phyloP scores from a whole-genome alignment of 2,329 filamentous ascomycete species.

The Colletotrichum viniferum region DNA sequence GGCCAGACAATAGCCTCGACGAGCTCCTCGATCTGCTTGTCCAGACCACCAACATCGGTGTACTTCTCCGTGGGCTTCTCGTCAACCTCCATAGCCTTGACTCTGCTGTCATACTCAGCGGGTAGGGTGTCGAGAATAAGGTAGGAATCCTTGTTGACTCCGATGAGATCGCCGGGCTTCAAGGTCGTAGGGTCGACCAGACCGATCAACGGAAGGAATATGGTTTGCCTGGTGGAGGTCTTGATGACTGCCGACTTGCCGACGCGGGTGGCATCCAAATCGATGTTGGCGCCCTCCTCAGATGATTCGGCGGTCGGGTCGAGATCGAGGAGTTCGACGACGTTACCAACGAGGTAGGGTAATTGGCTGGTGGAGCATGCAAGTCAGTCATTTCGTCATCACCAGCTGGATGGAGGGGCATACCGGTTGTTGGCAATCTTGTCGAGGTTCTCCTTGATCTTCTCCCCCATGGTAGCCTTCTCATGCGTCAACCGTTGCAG shows the following conservation, averaged over 20 bases:
- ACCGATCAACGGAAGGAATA: conserved; percentile 96
- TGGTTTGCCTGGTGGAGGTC: conserved; percentile 97
- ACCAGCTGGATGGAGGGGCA: conserved; percentile 26
- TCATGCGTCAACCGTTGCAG: conserved; percentile 93
- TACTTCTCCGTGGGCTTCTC: conserved; percentile 99
- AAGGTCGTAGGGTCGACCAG: conserved; percentile 94
- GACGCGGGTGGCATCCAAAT: conserved; percentile 93
- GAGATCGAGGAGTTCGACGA: conserved; percentile 94
- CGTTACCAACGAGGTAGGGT: conserved; percentile 97
- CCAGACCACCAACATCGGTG: conserved; percentile 93
- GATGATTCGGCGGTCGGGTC: conserved; percentile 95
- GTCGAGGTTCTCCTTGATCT: conserved; percentile 98
- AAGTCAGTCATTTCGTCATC: conserved; percentile 18
- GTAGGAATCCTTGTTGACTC: conserved; percentile 99
- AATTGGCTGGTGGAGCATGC: conserved; percentile 71
- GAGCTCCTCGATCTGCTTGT: conserved; percentile 99
- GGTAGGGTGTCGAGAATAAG: conserved; percentile 95
- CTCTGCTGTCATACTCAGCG: conserved; percentile 96
- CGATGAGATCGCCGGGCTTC: conserved; percentile 95
- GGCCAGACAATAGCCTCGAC: conserved; percentile 99
- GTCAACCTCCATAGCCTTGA: conserved; percentile 99
- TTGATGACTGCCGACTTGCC: conserved; percentile 99
- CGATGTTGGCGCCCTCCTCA: conserved; percentile 98
- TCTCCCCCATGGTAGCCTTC: conserved; percentile 94
- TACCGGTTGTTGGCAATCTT: conserved; percentile 99